Evolutionary conservation across 371 early-diverging fungal species (phyloP), one percentile per base, ranked within the genome.

Genomic region (Mycotypha africana): DNA sequence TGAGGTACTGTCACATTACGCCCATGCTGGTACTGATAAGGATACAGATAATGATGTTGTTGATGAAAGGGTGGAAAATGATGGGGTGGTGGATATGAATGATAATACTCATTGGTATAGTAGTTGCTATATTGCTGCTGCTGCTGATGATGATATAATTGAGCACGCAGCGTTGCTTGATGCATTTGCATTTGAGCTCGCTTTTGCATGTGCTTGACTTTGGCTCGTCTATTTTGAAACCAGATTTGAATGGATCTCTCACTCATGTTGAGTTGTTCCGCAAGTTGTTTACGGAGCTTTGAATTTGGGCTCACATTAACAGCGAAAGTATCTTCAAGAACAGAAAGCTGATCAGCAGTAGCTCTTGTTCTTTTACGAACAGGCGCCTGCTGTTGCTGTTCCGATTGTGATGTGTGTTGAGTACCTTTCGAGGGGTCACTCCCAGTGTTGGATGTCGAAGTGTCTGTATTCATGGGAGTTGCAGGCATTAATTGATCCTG

Each of bases 221-320:
- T 95, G 11, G 95, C 95, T 47, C 99, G 79, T 62, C 93, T 79
- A 78, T 99, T 99, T 67, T 99, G 99, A 76, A 99, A 99, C 99
- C 99, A 98, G 47, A 98, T 93, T 66, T 97, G 95, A 45, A 99
- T 93, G 4, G 92, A 85, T 55, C 92, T 78, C 41, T 85, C 85
- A 32, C 92, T 90, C 95, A 97, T 95, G 42, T 84, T 77, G 21
- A 97, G 79, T 57, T 89, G 82, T 47, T 82, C 81, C 17, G 92
- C 85, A 7, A 97, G 75, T 30, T 83, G 81, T 59, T 88, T 89
- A 38, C 98, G 86, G 40, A 91, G 74, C 48, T 89, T 86, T 26
- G 81, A 82, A 45, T 86, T 86, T 23, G 90, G 90, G 20, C 82
- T 62, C 51, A 79, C 73, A 66, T 88, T 81, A 14, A 74, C 70